Percentiles rank a stretch among this genome's conserved stretches.
Evolutionary conservation across 2,329 filamentous ascomycete species (phyloP).

Genomic region (Drechslera avenae): DNA sequence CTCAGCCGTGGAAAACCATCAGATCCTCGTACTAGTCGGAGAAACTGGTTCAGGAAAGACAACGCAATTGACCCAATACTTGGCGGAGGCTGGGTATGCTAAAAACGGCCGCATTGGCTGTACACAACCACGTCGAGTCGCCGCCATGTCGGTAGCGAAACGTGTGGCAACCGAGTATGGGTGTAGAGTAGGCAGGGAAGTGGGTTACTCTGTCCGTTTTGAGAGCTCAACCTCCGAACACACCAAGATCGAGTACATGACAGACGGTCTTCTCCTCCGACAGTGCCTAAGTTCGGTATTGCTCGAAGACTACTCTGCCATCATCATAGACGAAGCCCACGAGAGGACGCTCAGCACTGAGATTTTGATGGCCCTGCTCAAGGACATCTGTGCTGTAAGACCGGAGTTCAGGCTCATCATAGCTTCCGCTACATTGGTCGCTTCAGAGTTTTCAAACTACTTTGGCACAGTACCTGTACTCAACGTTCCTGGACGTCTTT

Average conservation of each 20-base stretch:
- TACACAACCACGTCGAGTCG: constrained; percentile 92
- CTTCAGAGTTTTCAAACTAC: constrained; percentile 63
- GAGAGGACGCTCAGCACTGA: constrained; percentile 91
- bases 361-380: constrained; percentile 83
- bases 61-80: constrained; percentile 91
- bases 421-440: constrained; percentile 67
- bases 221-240: constrained; percentile 87
- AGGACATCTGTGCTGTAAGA: constrained; percentile 81
- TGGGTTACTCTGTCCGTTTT: constrained; percentile 94
- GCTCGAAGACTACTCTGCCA: constrained; percentile 76
- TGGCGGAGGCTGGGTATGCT: constrained; percentile 66
- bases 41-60: constrained; percentile 97
- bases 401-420: constrained; percentile 90
- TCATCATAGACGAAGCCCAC: constrained; percentile 98
- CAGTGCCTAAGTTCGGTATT: constrained; percentile 90
- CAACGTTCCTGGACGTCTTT: constrained; percentile 54
- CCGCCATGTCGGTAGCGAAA: constrained; percentile 95
- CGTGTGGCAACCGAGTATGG: constrained; percentile 93
- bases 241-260: constrained; percentile 94
- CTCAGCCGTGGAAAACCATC: constrained; percentile 81
- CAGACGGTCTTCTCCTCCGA: constrained; percentile 90
- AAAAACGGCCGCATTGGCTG: constrained; percentile 84
- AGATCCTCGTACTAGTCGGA: constrained; percentile 88
- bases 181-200: constrained; percentile 83
- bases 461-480: constrained; percentile 91